A percentile compares a stretch with the other conserved stretches of the same genome.
Conservation (phyloP, 441 rosid species). For the Populus hybrid region DNA sequence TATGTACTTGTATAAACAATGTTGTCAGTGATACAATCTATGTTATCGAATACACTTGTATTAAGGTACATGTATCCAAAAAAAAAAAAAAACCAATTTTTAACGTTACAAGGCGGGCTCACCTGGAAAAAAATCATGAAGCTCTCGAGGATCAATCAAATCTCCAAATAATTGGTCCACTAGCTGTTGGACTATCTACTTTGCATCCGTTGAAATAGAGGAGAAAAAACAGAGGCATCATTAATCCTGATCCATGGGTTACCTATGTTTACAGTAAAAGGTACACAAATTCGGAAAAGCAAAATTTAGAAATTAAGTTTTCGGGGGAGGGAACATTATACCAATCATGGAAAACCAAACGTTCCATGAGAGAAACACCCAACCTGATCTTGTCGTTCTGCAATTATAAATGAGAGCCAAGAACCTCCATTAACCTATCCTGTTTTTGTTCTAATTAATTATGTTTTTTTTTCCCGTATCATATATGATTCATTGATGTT, state of each 20-base stretch:
- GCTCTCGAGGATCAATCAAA: background rate
- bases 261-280: too few relatives aligned
- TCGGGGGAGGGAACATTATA: background rate
- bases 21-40: too few relatives aligned
- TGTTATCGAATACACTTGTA: too few relatives aligned
- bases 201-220: background rate
- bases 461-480: background rate
- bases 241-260: background rate
- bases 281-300: background rate
- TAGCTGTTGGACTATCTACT: background rate
- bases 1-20: too few relatives aligned
- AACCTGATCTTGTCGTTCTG: conserved; percentile 4
- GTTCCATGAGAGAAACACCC: conserved; percentile 8
- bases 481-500: background rate
- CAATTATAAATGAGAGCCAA: background rate
- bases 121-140: background rate
- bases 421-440: background rate
- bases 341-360: conserved; percentile 6
- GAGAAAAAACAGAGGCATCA: too few relatives aligned
- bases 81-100: background rate
- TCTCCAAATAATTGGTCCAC: background rate
- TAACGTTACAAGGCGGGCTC: background rate
- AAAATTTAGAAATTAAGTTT: background rate
- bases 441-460: background rate
- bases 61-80: too few relatives aligned